A percentile compares a stretch with the other conserved stretches of the same genome.
Conservation (phyloP, 148 eudicot species). For the Talinum fruticosum region DNA sequence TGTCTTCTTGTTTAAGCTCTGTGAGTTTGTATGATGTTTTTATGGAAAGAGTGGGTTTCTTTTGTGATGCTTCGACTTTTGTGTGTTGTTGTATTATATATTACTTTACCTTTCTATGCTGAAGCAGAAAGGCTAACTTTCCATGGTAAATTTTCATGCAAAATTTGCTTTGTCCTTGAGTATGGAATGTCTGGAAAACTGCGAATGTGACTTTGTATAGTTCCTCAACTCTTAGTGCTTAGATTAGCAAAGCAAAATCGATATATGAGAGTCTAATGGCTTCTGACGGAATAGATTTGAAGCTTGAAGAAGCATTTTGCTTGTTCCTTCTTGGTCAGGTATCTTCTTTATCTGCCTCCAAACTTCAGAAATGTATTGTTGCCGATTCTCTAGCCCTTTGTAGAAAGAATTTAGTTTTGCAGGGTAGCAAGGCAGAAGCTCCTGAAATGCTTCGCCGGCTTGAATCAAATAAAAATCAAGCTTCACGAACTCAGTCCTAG, state of each 20-base stretch:
- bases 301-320: conserved; percentile 87
- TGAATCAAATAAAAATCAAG: conserved; percentile 42
- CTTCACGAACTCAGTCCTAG: conserved; percentile 50
- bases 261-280: conserved; percentile 79
- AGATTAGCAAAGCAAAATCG: conserved; percentile 84
- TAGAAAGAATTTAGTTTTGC: conserved; percentile 22
- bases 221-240: conserved; percentile 30
- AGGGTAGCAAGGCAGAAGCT: conserved; percentile 84
- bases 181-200: not conserved
- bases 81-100: not conserved
- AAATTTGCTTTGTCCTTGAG: not conserved
- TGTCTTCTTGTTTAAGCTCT: too few species aligned
- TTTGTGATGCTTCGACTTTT: not conserved
- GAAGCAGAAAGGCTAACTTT: not conserved
- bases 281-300: conserved; percentile 83
- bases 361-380: not conserved
- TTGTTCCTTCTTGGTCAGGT: conserved; percentile 92
- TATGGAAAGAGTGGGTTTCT: not conserved
- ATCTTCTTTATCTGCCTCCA: conserved; percentile 17
- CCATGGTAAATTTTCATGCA: not conserved
- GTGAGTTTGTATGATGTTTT: not conserved
- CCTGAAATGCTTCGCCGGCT: conserved; percentile 66
- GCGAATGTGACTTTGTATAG: conserved; percentile 4
- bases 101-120: not conserved
- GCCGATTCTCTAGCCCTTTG: not conserved